These are phyloP conservation scores for Tuber microsphaerosporum DNA, from an alignment of 495 filamentous ascomycete genomes.

Conservation along the genomic window DNA sequence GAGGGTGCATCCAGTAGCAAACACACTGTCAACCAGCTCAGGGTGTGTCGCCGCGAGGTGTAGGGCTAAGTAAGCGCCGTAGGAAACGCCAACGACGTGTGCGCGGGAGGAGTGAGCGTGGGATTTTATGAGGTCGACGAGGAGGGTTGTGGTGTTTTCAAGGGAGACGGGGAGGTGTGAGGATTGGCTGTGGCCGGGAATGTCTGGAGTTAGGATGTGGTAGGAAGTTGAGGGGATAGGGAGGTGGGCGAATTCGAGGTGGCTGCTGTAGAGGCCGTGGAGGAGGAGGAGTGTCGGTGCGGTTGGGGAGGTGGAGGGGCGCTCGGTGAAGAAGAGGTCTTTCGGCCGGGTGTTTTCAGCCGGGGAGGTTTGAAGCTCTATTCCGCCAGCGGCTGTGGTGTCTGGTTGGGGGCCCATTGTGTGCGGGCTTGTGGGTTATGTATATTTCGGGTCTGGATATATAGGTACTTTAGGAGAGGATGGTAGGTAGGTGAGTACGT, in stretches of 20 bases:
- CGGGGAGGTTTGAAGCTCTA: not conserved
- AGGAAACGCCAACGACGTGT: not conserved
- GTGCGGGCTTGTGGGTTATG: not conserved
- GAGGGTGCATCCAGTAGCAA: not conserved
- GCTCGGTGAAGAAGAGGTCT: not conserved
- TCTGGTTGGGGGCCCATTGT: not conserved
- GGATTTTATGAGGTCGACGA: not conserved
- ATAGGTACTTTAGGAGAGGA: not conserved
- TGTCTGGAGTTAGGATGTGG: not conserved
- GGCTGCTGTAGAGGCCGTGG: constrained; percentile 1
- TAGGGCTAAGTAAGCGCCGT: not conserved
- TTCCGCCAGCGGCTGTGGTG: not conserved
- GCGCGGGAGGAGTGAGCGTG: not conserved
- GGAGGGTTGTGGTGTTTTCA: not conserved
- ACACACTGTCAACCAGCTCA: not conserved
- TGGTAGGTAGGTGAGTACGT: not conserved
- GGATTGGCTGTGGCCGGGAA: not conserved
- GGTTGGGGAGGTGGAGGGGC: not conserved
- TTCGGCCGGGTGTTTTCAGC: not conserved
- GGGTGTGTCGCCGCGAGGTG: not conserved
- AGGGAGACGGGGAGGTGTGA: constrained; percentile 6
- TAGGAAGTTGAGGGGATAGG: not conserved
- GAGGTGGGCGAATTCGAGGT: not conserved
- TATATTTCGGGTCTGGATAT: not conserved
- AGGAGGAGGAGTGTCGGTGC: not conserved